phyloP scores from a whole-genome alignment of 257 asterid genomes.

The Solanum lignicaule region DNA sequence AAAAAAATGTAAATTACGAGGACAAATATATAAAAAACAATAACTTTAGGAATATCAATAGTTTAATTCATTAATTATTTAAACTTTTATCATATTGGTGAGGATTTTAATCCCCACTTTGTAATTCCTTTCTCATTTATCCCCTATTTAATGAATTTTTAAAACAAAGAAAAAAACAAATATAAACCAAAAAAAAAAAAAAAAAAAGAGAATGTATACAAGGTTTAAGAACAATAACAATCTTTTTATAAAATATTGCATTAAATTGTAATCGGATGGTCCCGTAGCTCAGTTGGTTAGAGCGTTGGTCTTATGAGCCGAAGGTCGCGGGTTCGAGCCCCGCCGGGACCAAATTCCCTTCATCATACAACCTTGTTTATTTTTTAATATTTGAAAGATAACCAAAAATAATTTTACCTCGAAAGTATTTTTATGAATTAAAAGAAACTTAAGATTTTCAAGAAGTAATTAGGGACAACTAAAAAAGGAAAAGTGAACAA shows the following conservation, averaged over 20 bases:
- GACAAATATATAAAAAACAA: neutral
- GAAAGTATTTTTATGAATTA: too few species aligned
- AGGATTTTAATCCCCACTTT: neutral
- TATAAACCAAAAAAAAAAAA: neutral
- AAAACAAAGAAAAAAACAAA: neutral
- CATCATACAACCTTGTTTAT: too few species aligned
- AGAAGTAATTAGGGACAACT: too few species aligned
- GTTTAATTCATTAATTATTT: neutral
- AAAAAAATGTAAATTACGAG: neutral
- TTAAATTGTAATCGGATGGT: neutral
- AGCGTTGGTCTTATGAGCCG: conserved; percentile 99
- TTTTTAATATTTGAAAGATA: too few species aligned
- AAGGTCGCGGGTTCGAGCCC: conserved; percentile 99
- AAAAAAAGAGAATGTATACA: neutral
- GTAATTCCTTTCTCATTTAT: neutral
- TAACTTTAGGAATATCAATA: neutral
- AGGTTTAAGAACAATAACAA: too few species aligned
- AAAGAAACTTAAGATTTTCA: too few species aligned
- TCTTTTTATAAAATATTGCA: neutral
- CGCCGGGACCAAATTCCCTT: conserved; percentile 57
- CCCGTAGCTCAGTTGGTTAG: conserved; percentile 99
- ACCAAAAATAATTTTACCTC: too few species aligned
- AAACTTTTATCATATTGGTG: neutral
- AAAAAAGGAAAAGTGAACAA: too few species aligned
- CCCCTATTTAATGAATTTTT: neutral